These are phyloP conservation scores for Trichopus zeylanicus DNA, from an alignment of 116 monocot species.

Conservation along the genomic window DNA sequence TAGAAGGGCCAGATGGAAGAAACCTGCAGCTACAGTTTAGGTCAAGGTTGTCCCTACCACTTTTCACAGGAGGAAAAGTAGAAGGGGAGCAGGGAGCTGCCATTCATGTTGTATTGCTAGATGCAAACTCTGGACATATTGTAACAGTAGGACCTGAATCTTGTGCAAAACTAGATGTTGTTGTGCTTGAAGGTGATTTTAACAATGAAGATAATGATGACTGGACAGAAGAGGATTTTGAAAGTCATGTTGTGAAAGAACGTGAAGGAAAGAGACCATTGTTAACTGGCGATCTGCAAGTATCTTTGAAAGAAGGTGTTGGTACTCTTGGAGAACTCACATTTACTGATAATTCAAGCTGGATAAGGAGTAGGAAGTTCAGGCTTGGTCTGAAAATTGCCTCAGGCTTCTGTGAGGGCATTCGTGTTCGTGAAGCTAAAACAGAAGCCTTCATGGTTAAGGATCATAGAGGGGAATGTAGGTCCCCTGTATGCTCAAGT, in stretches of 20 bases:
- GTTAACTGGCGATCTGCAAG: slow-evolving; percentile 82
- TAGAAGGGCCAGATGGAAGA: slow-evolving; percentile 84
- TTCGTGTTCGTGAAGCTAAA: slow-evolving; percentile 66
- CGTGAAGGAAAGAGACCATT: slow-evolving; percentile 94
- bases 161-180: too few species aligned
- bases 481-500: slow-evolving; percentile 1
- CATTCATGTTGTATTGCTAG: slow-evolving; percentile 85
- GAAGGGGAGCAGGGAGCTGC: too few species aligned
- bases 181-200: too few species aligned
- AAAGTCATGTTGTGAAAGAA: slow-evolving; percentile 74
- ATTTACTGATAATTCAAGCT: too few species aligned
- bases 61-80: too few species aligned
- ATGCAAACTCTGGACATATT: slow-evolving; percentile 57
- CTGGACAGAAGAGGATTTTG: slow-evolving; percentile 82
- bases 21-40: slow-evolving; percentile 67
- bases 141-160: slow-evolving; percentile 80
- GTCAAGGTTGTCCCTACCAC: slow-evolving; percentile 59
- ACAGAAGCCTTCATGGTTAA: slow-evolving; percentile 81
- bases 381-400: slow-evolving; percentile 62
- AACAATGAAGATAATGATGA: slow-evolving; percentile 61
- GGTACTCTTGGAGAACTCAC: slow-evolving; percentile 82
- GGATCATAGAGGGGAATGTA: slow-evolving; percentile 87
- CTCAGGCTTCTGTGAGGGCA: too few species aligned
- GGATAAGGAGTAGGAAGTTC: slow-evolving; percentile 88
- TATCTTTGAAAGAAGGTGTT: slow-evolving; percentile 90